Evolutionary conservation across 257 asterid species (phyloP).

Genomic region (Vinca minor): DNA sequence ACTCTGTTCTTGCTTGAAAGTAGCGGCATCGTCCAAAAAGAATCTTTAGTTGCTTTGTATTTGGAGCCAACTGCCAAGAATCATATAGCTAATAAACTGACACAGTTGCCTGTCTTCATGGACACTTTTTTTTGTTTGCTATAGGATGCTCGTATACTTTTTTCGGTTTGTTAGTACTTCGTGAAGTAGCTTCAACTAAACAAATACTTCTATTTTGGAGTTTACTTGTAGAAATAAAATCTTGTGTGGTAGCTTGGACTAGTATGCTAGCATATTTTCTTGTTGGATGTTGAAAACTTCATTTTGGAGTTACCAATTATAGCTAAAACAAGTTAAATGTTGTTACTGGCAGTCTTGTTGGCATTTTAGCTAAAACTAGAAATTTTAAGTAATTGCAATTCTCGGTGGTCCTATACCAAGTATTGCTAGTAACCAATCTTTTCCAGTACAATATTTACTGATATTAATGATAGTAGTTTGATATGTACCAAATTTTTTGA

Average conservation of each 20-base stretch:
- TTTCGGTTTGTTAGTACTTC: not conserved
- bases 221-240: not conserved
- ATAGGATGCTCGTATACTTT: not conserved
- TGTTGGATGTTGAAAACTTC: not conserved
- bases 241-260: not conserved
- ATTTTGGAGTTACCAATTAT: not conserved
- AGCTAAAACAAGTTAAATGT: not conserved
- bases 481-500: not conserved
- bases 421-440: not conserved
- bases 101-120: not conserved
- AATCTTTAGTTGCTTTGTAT: not conserved
- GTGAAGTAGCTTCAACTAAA: not conserved
- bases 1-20: not conserved
- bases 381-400: too few species aligned
- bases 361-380: not conserved
- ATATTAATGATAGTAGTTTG: not conserved
- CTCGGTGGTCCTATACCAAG: not conserved
- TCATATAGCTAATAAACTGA: not conserved
- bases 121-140: not conserved
- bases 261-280: not conserved
- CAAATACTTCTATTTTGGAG: not conserved
- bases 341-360: not conserved
- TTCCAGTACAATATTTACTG: not conserved
- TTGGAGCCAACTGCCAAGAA: too few species aligned
- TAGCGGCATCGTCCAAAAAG: slow-evolving; percentile 9